Percentiles rank a stretch among this genome's conserved stretches.
These are phyloP conservation scores for Lagenidium giganteum DNA, from an alignment of 352 stramenopile genomes.

Conservation along the genomic window DNA sequence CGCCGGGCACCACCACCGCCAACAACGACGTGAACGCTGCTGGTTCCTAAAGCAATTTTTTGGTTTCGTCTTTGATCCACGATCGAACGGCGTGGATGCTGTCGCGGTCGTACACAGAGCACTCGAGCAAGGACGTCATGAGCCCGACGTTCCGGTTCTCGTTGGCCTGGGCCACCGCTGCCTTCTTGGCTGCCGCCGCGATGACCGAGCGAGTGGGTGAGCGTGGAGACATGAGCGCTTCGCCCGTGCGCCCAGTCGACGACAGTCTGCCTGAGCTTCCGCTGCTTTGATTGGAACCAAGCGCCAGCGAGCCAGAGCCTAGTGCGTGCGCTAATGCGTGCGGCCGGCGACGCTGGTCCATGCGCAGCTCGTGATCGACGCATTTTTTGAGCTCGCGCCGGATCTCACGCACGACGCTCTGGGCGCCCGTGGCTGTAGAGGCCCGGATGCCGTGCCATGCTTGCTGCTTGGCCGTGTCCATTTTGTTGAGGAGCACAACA, in stretches of 20 bases:
- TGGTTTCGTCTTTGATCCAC: constrained; percentile 47
- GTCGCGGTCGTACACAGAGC: constrained; percentile 36
- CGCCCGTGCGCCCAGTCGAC: too few species aligned
- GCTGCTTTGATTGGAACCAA: not conserved
- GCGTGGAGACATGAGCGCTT: too few species aligned
- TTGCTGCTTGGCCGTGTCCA: constrained; percentile 10
- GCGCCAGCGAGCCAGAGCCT: constrained; percentile 3
- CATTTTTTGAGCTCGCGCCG: constrained; percentile 43
- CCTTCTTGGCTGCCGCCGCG: constrained; percentile 9
- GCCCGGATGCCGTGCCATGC: too few species aligned
- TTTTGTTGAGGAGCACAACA: constrained; percentile 60
- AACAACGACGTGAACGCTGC: too few species aligned
- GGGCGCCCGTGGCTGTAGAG: constrained; percentile 5
- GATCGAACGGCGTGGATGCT: constrained; percentile 26
- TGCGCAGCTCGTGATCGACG: constrained; percentile 39
- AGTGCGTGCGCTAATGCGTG: constrained; percentile 3
- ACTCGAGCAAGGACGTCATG: constrained; percentile 45
- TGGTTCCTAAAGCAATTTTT: too few species aligned
- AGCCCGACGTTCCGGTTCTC: constrained; percentile 19
- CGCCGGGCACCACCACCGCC: too few species aligned
- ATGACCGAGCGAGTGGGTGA: too few species aligned
- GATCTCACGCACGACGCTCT: constrained; percentile 22
- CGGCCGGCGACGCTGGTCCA: constrained; percentile 35
- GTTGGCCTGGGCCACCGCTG: constrained; percentile 5
- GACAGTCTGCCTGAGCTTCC: too few species aligned